Conservation (phyloP, 108 stramenopile genomes). For the Thalassiosira profunda region DNA sequence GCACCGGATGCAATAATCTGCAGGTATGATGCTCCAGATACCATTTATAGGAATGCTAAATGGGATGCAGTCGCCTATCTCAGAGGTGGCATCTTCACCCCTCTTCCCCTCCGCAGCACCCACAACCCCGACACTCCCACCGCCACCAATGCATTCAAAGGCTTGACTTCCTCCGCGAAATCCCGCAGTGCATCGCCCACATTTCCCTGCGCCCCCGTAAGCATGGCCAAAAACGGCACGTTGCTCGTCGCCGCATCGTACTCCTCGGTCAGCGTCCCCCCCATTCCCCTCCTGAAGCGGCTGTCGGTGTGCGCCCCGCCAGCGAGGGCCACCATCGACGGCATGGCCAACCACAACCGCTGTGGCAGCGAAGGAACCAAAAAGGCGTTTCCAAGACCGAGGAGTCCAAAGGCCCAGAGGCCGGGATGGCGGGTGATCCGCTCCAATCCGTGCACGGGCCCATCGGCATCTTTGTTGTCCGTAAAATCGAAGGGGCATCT, state of each 20-base stretch:
- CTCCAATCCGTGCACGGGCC: conserved; percentile 64
- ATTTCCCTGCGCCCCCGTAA: conserved; percentile 69
- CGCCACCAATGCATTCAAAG: conserved; percentile 72
- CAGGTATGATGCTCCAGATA: background rate
- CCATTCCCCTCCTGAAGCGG: conserved; percentile 80
- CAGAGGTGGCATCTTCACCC: conserved; percentile 12
- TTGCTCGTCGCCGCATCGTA: conserved; percentile 78
- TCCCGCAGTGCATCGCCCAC: conserved; percentile 31
- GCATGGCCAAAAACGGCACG: conserved; percentile 84
- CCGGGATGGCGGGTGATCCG: conserved; percentile 89
- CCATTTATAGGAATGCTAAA: background rate
- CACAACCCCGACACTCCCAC: conserved; percentile 46
- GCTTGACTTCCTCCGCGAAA: conserved; percentile 66
- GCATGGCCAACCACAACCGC: conserved; percentile 75
- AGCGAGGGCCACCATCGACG: conserved; percentile 75
- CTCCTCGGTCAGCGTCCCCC: conserved; percentile 63
- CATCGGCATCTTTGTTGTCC: conserved; percentile 27
- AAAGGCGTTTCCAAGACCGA: conserved; percentile 68
- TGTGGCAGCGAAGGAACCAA: conserved; percentile 65
- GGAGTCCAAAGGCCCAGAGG: conserved; percentile 83
- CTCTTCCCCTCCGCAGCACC: conserved; percentile 43
- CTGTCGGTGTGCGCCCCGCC: conserved; percentile 89
- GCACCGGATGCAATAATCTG: no score
- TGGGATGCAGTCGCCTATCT: background rate
- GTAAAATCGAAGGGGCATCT: conserved; percentile 95